A percentile compares a stretch with the other conserved stretches of the same genome.
Conservation (phyloP, 345 rosid species). For the Aquilaria yunnanensis region DNA sequence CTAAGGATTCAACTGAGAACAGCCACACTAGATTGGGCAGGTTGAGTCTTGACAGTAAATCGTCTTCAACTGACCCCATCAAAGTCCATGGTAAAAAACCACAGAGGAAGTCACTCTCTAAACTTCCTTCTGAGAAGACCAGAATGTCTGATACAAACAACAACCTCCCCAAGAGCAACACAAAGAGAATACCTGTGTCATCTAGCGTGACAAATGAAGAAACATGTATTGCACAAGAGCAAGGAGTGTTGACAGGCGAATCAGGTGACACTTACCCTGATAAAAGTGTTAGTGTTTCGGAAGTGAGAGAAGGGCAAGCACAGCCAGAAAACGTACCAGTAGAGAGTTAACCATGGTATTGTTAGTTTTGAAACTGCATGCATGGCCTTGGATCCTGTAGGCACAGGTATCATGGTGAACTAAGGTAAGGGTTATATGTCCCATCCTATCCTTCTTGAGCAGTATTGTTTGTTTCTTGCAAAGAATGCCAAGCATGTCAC, state of each 20-base stretch:
- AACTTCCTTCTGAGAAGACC: slow-evolving; percentile 80
- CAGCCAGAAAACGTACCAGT: slow-evolving; percentile 23
- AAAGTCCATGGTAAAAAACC: slow-evolving; percentile 64
- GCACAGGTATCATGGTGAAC: slow-evolving; percentile 21
- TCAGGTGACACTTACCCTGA: slow-evolving; percentile 25
- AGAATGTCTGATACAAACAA: slow-evolving; percentile 32
- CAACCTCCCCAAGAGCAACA: neutral
- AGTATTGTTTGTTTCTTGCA: slow-evolving; percentile 33
- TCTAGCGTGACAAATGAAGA: slow-evolving; percentile 17
- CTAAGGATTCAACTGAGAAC: slow-evolving; percentile 47
- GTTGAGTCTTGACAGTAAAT: slow-evolving; percentile 70
- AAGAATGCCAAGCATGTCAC: slow-evolving; percentile 26
- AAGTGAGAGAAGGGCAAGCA: slow-evolving; percentile 29
- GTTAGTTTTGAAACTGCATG: slow-evolving; percentile 14
- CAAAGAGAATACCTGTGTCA: slow-evolving; percentile 14
- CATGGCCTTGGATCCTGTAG: slow-evolving; percentile 14
- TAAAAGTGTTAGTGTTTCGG: slow-evolving; percentile 15
- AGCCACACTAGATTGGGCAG: slow-evolving; percentile 29
- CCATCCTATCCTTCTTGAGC: slow-evolving; percentile 28
- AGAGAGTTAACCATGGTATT: slow-evolving; percentile 24
- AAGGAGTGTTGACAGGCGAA: slow-evolving; percentile 23
- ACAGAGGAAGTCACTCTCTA: slow-evolving; percentile 71
- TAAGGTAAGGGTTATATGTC: slow-evolving; percentile 25
- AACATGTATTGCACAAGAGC: slow-evolving; percentile 18
- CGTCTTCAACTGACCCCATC: slow-evolving; percentile 26